Evolutionary conservation across 164 flowering plant species (phyloP).

Genomic region (Saururus chinensis): DNA sequence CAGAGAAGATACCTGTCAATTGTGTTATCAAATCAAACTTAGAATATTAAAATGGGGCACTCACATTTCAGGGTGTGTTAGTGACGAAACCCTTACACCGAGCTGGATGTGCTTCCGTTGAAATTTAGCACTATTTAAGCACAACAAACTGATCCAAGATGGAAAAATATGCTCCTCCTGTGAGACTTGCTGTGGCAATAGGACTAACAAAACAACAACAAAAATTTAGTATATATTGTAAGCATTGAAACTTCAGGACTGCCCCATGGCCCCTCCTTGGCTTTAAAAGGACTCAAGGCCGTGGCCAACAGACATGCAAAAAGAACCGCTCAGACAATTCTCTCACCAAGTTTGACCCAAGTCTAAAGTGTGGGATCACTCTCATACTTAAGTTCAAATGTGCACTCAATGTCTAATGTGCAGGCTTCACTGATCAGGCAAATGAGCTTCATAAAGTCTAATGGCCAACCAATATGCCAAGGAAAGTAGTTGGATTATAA

Average conservation of each 20-base stretch:
- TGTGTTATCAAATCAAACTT: not conserved
- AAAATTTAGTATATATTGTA: not conserved
- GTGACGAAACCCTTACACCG: slow-evolving; percentile 69
- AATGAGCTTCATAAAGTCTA: too few relatives aligned
- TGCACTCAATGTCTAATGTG: too few relatives aligned
- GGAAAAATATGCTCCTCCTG: slow-evolving; percentile 81
- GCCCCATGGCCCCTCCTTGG: not conserved
- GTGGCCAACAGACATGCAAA: not conserved
- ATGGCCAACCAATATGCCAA: too few relatives aligned
- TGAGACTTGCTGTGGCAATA: slow-evolving; percentile 78
- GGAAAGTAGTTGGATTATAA: too few relatives aligned
- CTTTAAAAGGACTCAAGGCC: not conserved
- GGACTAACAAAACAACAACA: slow-evolving; percentile 44
- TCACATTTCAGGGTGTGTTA: slow-evolving; percentile 54
- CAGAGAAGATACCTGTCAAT: slow-evolving; percentile 2
- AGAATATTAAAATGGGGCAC: slow-evolving; percentile 17
- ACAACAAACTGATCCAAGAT: slow-evolving; percentile 38
- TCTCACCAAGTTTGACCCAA: too few relatives aligned
- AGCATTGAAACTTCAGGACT: not conserved
- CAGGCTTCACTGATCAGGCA: too few relatives aligned
- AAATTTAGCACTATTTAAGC: slow-evolving; percentile 21
- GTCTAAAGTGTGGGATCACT: too few relatives aligned
- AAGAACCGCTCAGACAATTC: too few relatives aligned
- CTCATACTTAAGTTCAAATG: too few relatives aligned
- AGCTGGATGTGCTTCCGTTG: slow-evolving; percentile 35